Conservation (phyloP, 257 asterid species). For the Haberlea rhodopensis region DNA sequence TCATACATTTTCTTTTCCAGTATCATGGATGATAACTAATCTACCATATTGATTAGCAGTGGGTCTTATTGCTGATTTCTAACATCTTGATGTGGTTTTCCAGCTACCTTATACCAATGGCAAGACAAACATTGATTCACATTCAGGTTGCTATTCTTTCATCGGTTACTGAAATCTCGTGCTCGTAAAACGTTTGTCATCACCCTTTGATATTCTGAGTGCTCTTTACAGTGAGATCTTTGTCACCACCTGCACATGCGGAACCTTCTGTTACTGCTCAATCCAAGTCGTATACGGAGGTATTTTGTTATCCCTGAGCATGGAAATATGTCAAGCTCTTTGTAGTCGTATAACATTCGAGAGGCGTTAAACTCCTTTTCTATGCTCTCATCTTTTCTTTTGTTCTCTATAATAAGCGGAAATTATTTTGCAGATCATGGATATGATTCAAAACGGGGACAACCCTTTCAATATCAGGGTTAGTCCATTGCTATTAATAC, state of each 20-base stretch:
- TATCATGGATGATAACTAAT: conserved; percentile 3
- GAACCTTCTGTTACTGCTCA: conserved; percentile 77
- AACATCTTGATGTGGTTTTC: conserved; percentile 29
- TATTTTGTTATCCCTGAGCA: conserved; percentile 27
- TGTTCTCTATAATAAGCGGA: conserved; percentile 10
- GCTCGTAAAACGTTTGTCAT: background rate
- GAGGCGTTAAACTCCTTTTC: conserved; percentile 8
- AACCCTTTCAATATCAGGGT: conserved; percentile 87
- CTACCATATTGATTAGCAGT: background rate
- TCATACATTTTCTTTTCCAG: conserved; percentile 5
- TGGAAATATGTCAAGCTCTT: background rate
- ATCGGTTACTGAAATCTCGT: conserved; percentile 15
- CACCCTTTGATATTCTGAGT: conserved; percentile 12
- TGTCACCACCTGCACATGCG: conserved; percentile 60
- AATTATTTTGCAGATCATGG: conserved; percentile 65
- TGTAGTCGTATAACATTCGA: background rate
- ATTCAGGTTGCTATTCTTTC: conserved; percentile 54
- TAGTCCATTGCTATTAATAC: conserved; percentile 28
- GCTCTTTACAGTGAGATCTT: conserved; percentile 60
- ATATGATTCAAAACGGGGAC: conserved; percentile 94
- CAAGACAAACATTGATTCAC: conserved; percentile 50
- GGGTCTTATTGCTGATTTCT: conserved; percentile 21
- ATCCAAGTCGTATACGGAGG: conserved; percentile 89
- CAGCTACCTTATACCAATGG: conserved; percentile 78
- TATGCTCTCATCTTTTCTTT: background rate